Percentiles rank a stretch among this genome's conserved stretches.
phyloP scores from a whole-genome alignment of 139 green algal species.

The Coccomyxa sp. region DNA sequence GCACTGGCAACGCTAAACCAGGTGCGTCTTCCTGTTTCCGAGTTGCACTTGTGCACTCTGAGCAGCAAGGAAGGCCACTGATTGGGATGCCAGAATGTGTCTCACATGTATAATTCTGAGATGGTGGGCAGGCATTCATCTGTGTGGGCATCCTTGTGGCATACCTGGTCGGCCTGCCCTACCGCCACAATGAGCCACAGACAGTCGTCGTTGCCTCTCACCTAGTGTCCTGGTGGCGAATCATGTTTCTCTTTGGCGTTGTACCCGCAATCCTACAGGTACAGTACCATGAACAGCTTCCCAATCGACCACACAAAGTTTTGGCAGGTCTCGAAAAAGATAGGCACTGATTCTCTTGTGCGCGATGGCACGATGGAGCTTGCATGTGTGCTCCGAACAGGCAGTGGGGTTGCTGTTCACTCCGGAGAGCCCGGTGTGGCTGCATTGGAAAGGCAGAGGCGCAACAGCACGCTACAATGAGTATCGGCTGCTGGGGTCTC shows the following conservation, averaged over 20 bases:
- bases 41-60: no score
- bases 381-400: slow-evolving; percentile 20
- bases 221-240: slow-evolving; percentile 34
- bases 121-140: slow-evolving; percentile 36
- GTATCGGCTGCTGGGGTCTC: slow-evolving; percentile 2
- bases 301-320: no score
- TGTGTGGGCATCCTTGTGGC: slow-evolving; percentile 67
- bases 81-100: no score
- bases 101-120: no score
- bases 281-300: neutral
- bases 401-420: slow-evolving; percentile 30
- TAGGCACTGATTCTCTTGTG: no score
- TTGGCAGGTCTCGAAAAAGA: no score
- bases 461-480: slow-evolving; percentile 5
- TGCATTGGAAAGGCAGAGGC: slow-evolving; percentile 37
- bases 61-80: no score
- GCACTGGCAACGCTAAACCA: slow-evolving; percentile 54
- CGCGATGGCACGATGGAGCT: no score
- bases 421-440: slow-evolving; percentile 70
- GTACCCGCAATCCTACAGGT: slow-evolving; percentile 36
- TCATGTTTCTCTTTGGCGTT: slow-evolving; percentile 52
- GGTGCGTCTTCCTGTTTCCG: neutral
- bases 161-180: slow-evolving; percentile 49
- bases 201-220: neutral
- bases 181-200: slow-evolving; percentile 21